Base-by-base conservation (phyloP, 2,329 filamentous ascomycete genomes). In the Talaromyces sp. region DNA sequence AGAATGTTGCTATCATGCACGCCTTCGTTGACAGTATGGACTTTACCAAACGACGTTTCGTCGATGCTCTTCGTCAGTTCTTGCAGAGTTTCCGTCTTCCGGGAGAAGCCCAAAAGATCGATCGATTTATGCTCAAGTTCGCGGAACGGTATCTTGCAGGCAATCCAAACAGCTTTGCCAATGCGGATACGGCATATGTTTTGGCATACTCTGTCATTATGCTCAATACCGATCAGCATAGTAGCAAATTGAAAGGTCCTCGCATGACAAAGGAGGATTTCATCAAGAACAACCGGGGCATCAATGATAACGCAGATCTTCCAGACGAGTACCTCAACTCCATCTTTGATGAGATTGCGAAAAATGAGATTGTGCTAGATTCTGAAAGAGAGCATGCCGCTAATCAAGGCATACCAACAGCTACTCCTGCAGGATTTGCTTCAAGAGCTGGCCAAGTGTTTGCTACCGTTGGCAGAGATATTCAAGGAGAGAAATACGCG, bases 121-220 rank as follows among this genome's bases (percentile, higher is more conserved):
- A 99, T 87, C 91, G 95, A 57, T 96, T 98, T 79, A 98, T 99
- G 95, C 82, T 99, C 70, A 99, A 99, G 77, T 99, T 98, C 79
- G 95, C 95, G 10, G 94, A 98, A 77, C 89, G 94, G 66, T 99
- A 99, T 76, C 91, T 96, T 60, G 90, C 89, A 66, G 93, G 93
- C 35, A 99, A 99, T 71, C 95, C 95, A 0, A 97, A 97, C 73
- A 94, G 95, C 1, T 99, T 97, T 77, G 95, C 95, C 41, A 99
- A 98, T 73, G 96, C 95, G 1, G 96, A 99, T 75, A 99, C 96
- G 0, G 94, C 95, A 14, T 99, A 99, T 70, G 92, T 99, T 9
- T 83, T 99, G 43, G 90, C 93, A 0, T 99, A 99, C 78, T 98
- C 94, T 0, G 95, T 98, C 63, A 97, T 99, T 71, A 84, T 99